Percentiles rank a stretch among this genome's conserved stretches.
Evolutionary conservation across 371 early-diverging fungal species (phyloP).

Genomic region (Thermomucor indicae-seudaticae): DNA sequence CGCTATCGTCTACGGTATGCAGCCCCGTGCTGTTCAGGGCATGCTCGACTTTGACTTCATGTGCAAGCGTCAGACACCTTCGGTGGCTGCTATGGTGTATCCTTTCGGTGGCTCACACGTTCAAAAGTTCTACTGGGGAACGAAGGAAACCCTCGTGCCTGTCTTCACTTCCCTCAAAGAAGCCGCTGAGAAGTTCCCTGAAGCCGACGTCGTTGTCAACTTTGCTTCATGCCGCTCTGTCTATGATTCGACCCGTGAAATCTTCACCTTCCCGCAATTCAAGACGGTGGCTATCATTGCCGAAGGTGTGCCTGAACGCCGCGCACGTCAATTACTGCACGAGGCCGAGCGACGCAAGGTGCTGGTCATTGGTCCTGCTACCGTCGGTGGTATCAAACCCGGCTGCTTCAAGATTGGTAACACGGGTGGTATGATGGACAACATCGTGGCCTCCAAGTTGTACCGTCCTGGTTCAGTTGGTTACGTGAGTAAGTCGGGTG

Average conservation of each 20-base stretch:
- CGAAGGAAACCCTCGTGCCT: constrained; percentile 92
- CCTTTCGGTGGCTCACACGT: constrained; percentile 98
- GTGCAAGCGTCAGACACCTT: constrained; percentile 93
- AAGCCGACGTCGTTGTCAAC: constrained; percentile 94
- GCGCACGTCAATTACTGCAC: constrained; percentile 86
- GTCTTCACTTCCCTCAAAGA: constrained; percentile 89
- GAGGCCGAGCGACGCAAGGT: constrained; percentile 81
- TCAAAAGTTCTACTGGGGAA: constrained; percentile 99
- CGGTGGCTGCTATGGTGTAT: constrained; percentile 98
- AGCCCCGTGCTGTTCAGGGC: constrained; percentile 98
- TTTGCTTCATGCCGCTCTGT: constrained; percentile 97
- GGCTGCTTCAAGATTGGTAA: constrained; percentile 99
- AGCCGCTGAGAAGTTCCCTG: constrained; percentile 83
- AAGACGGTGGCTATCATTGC: constrained; percentile 96
- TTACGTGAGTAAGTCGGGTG: constrained; percentile 97
- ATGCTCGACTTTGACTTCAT: constrained; percentile 99
- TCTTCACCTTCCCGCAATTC: constrained; percentile 77
- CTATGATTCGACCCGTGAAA: constrained; percentile 86
- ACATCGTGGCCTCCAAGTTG: constrained; percentile 94
- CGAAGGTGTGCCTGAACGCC: constrained; percentile 97
- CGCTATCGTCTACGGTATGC: constrained; percentile 96
- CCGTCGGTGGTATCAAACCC: constrained; percentile 98
- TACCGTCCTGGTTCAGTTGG: constrained; percentile 96
- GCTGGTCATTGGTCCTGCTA: constrained; percentile 95
- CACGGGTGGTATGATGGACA: constrained; percentile 99